These are phyloP conservation scores for Lumnitzera racemosa DNA, from an alignment of 345 rosid genomes.

Conservation along the genomic window DNA sequence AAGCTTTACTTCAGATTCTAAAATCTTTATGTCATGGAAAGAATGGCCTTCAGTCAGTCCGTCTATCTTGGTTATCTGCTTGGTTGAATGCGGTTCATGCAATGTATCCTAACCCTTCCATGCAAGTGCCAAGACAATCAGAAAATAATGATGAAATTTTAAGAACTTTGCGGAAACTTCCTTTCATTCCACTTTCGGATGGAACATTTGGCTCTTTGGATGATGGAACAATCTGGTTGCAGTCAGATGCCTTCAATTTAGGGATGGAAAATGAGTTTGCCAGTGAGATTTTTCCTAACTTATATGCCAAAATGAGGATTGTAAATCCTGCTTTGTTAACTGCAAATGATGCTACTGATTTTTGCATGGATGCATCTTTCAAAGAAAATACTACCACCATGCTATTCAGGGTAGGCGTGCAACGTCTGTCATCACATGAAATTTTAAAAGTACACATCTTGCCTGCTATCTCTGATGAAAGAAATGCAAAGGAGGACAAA, in stretches of 20 bases:
- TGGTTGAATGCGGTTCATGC: slow-evolving; percentile 51
- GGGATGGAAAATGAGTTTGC: slow-evolving; percentile 40
- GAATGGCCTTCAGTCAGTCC: slow-evolving; percentile 55
- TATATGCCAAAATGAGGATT: slow-evolving; percentile 63
- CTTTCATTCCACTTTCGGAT: slow-evolving; percentile 79
- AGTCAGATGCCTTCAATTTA: slow-evolving; percentile 34
- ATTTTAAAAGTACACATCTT: slow-evolving; percentile 66
- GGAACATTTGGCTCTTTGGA: slow-evolving; percentile 61
- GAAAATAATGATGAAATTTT: slow-evolving; percentile 32
- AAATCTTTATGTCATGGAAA: slow-evolving; percentile 41
- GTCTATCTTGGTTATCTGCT: slow-evolving; percentile 68
- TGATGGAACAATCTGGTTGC: slow-evolving; percentile 80
- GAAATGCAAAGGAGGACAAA: slow-evolving; percentile 18
- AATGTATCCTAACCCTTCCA: slow-evolving; percentile 37
- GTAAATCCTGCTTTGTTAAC: slow-evolving; percentile 56
- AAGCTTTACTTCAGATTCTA: slow-evolving; percentile 54
- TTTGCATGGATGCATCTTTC: slow-evolving; percentile 16
- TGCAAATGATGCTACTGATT: slow-evolving; percentile 28
- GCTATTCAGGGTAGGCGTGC: slow-evolving; percentile 68
- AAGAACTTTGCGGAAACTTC: slow-evolving; percentile 42
- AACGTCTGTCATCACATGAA: slow-evolving; percentile 82
- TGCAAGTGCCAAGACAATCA: slow-evolving; percentile 20
- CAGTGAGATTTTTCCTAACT: slow-evolving; percentile 59
- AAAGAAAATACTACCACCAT: slow-evolving; percentile 44
- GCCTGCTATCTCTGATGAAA: slow-evolving; percentile 49